A percentile compares a stretch with the other conserved stretches of the same genome.
phyloP scores from a whole-genome alignment of 345 rosid genomes.

The Rhodamnia rubescens region DNA sequence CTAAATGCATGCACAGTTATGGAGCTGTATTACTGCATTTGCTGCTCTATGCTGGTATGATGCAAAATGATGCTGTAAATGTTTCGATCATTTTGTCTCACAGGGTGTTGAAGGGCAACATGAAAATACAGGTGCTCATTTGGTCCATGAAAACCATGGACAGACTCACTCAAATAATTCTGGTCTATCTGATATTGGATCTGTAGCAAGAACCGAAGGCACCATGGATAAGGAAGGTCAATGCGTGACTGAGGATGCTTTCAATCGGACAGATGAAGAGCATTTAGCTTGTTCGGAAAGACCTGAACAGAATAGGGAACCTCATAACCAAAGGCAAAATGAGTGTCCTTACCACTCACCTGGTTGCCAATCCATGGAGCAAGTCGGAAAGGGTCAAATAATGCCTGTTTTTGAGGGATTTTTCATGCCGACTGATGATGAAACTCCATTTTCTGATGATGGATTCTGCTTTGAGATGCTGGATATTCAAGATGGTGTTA shows the following conservation, averaged over 20 bases:
- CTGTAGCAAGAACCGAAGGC: conserved; percentile 6
- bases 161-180: conserved; percentile 7
- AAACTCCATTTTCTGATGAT: conserved; percentile 15
- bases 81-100: neutral
- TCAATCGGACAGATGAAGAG: conserved; percentile 13
- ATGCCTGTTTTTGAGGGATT: conserved; percentile 61
- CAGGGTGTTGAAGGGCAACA: neutral
- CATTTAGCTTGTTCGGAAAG: conserved; percentile 13
- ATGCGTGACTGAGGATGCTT: conserved; percentile 9
- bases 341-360: conserved; percentile 10
- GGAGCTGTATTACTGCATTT: neutral
- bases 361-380: conserved; percentile 15
- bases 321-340: conserved; percentile 11
- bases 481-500: conserved; percentile 36
- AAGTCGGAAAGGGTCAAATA: conserved; percentile 16
- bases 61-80: neutral
- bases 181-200: conserved; percentile 14
- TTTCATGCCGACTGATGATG: conserved; percentile 32
- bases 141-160: neutral
- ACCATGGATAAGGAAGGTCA: conserved; percentile 14
- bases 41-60: neutral
- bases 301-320: conserved; percentile 8
- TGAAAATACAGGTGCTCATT: neutral
- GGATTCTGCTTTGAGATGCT: conserved; percentile 27
- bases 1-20: neutral